Conservation (phyloP, 164 flowering plant genomes). For the Magnolia officinalis region DNA sequence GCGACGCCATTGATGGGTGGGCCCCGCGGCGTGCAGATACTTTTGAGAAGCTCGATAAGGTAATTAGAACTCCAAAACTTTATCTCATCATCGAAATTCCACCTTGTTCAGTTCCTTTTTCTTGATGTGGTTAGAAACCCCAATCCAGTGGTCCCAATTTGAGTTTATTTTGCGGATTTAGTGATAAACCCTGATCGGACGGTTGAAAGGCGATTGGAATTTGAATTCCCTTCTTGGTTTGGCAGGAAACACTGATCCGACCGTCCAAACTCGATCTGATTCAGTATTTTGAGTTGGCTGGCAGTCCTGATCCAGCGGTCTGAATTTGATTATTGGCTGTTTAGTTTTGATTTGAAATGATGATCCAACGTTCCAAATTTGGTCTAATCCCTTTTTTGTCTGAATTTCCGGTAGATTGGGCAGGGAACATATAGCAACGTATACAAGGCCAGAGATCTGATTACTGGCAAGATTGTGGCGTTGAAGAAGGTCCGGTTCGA, state of each 20-base stretch:
- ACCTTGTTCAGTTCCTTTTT: neutral
- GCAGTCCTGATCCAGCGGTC: neutral
- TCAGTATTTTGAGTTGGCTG: no score
- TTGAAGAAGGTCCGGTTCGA: conserved; percentile 91
- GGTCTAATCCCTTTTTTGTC: neutral
- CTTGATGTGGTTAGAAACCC: no score
- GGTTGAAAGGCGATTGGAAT: no score
- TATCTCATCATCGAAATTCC: neutral
- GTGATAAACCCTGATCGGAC: no score
- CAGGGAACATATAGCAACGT: conserved; percentile 98
- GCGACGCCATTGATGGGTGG: conserved; percentile 73
- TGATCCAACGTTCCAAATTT: neutral
- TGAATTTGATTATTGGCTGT: neutral
- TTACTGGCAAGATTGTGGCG: conserved; percentile 85
- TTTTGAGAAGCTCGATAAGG: conserved; percentile 87
- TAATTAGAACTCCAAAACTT: conserved; percentile 7
- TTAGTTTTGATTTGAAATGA: neutral
- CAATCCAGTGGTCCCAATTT: no score
- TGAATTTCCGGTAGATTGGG: conserved; percentile 53
- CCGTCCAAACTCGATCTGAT: neutral
- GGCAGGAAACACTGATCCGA: neutral
- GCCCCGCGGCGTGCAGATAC: conserved; percentile 74
- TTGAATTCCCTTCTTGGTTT: no score
- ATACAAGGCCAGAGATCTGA: conserved; percentile 78
- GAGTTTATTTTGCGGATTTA: neutral